phyloP scores from a whole-genome alignment of 2,329 filamentous ascomycete genomes.

The Penicillium sp. region DNA sequence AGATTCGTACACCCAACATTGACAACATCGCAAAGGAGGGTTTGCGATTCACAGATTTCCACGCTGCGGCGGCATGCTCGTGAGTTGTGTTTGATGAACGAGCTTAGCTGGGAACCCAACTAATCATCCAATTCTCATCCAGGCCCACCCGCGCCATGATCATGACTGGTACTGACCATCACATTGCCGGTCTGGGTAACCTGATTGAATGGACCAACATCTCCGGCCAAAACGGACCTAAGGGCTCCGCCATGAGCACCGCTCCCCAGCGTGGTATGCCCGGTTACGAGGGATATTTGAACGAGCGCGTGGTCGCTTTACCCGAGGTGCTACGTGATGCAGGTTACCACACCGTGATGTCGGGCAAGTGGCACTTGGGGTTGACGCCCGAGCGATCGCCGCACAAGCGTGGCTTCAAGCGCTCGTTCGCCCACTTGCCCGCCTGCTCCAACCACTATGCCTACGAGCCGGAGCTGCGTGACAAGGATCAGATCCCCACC shows the following conservation, averaged over 20 bases:
- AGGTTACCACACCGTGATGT: conserved; percentile 58
- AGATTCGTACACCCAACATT: conserved; percentile 58
- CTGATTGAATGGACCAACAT: conserved; percentile 57
- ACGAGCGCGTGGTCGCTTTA: conserved; percentile 55
- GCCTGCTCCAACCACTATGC: conserved; percentile 58
- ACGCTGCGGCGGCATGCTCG: conserved; percentile 61
- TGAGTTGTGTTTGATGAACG: neutral
- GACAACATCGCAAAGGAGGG: conserved; percentile 52
- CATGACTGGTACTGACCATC: conserved; percentile 61
- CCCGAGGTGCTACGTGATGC: conserved; percentile 56
- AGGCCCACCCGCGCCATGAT: conserved; percentile 60
- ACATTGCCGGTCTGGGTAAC: conserved; percentile 52
- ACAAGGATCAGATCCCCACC: conserved; percentile 40
- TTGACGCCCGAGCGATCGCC: conserved; percentile 56
- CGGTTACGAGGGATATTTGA: conserved; percentile 62
- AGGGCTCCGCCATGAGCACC: conserved; percentile 49
- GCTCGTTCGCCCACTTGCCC: conserved; percentile 57
- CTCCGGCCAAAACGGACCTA: conserved; percentile 51
- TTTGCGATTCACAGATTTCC: conserved; percentile 61
- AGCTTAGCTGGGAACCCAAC: neutral
- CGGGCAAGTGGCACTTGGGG: conserved; percentile 62
- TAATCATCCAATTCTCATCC: neutral
- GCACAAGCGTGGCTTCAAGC: conserved; percentile 55
- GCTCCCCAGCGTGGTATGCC: conserved; percentile 56
- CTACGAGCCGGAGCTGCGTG: conserved; percentile 47